Evolutionary conservation across 164 flowering plant species (phyloP).

Genomic region (Aristolochia fimbriata): DNA sequence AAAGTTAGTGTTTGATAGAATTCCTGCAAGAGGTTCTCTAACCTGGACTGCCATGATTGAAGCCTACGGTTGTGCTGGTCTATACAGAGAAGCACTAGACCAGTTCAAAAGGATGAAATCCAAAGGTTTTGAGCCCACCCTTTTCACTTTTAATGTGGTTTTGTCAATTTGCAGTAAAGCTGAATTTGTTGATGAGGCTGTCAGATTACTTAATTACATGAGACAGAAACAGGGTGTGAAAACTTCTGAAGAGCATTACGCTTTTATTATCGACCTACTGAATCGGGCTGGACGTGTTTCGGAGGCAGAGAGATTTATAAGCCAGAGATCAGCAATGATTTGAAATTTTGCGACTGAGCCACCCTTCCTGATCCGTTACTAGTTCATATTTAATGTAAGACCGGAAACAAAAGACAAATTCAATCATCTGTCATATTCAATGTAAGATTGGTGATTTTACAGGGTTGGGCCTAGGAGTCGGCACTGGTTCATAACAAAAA

Average conservation of each 20-base stretch:
- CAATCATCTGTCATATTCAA: no score
- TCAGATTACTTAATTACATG: slow-evolving; percentile 43
- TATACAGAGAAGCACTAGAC: slow-evolving; percentile 41
- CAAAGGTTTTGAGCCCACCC: slow-evolving; percentile 44
- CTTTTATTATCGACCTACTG: slow-evolving; percentile 38
- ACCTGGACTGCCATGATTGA: slow-evolving; percentile 76
- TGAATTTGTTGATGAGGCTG: slow-evolving; percentile 53
- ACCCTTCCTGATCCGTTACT: no score
- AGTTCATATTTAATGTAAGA: no score
- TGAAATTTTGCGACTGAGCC: no score
- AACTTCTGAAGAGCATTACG: slow-evolving; percentile 49
- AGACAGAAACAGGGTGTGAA: slow-evolving; percentile 28
- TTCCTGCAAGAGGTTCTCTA: slow-evolving; percentile 49
- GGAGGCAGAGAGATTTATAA: slow-evolving; percentile 37
- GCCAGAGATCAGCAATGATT: slow-evolving; percentile 23
- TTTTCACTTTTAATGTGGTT: slow-evolving; percentile 45
- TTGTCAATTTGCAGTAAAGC: slow-evolving; percentile 50
- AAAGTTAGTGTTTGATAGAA: slow-evolving; percentile 34
- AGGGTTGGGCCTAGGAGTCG: no score
- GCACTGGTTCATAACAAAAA: no score
- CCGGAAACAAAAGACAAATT: no score
- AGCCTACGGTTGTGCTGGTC: slow-evolving; percentile 42
- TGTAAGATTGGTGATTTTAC: no score
- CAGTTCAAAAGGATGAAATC: slow-evolving; percentile 38
- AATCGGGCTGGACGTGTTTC: slow-evolving; percentile 27